phyloP scores from a whole-genome alignment of 805 yeast genomes.

The Candida piceae region DNA sequence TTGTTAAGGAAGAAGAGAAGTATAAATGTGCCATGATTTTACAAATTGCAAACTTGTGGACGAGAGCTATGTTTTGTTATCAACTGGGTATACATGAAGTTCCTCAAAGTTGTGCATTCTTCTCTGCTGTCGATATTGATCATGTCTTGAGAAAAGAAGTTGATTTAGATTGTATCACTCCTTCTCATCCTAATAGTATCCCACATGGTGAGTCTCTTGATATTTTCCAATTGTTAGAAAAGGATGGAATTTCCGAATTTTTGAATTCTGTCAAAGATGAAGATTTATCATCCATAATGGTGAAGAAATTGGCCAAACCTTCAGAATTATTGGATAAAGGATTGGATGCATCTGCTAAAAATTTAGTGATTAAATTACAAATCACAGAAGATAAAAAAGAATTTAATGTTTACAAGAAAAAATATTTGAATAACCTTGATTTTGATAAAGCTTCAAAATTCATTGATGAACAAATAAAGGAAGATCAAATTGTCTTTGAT shows the following conservation, averaged over 20 bases:
- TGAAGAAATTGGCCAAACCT: conserved; percentile 16
- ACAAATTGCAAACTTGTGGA: conserved; percentile 92
- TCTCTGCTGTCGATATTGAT: conserved; percentile 91
- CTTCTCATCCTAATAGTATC: conserved; percentile 69
- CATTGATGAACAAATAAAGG: conserved; percentile 8
- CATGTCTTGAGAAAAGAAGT: conserved; percentile 87
- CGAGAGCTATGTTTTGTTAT: conserved; percentile 91
- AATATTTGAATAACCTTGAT: conserved; percentile 15
- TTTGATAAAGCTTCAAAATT: conserved; percentile 12
- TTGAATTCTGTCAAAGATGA: conserved; percentile 12
- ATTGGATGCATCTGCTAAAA: conserved; percentile 17
- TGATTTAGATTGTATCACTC: conserved; percentile 85
- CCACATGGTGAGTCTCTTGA: conserved; percentile 76
- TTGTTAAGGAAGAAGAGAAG: conserved; percentile 68
- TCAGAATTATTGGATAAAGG: conserved; percentile 25
- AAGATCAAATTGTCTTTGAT: conserved; percentile 16
- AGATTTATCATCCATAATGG: conserved; percentile 12
- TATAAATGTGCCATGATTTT: conserved; percentile 76
- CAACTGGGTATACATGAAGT: conserved; percentile 83
- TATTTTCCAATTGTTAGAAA: conserved; percentile 47
- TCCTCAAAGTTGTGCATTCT: conserved; percentile 94
- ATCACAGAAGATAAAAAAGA: conserved; percentile 24
- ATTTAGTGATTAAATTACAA: conserved; percentile 27
- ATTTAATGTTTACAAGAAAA: conserved; percentile 23
- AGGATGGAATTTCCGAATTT: conserved; percentile 28